Evolutionary conservation across 106 monocot genomes (phyloP).

Genomic region (Apostasia shenzhenica): DNA sequence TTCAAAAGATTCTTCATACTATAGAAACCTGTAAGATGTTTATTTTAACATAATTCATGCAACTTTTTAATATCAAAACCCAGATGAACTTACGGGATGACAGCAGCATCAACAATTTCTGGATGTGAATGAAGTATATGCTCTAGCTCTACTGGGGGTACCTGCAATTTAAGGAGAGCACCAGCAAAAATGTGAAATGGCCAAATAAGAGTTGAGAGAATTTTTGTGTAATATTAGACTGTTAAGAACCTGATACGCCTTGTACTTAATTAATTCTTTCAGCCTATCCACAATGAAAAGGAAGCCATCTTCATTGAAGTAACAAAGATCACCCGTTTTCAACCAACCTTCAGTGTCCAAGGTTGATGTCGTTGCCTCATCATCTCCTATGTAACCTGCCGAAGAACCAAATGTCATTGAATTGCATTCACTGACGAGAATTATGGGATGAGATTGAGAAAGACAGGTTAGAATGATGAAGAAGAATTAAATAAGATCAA

Average conservation of each 20-base stretch:
- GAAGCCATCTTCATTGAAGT: slow-evolving; percentile 20
- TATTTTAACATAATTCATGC: no score
- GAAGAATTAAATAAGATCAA: no score
- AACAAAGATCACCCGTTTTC: slow-evolving; percentile 31
- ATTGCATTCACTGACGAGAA: no score
- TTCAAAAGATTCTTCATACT: no score
- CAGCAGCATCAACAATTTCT: slow-evolving; percentile 64
- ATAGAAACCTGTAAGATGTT: no score
- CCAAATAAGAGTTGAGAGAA: neutral
- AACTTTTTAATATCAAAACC: no score
- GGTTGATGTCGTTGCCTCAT: slow-evolving; percentile 21
- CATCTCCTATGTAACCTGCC: slow-evolving; percentile 35
- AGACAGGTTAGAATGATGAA: no score
- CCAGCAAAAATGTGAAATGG: neutral
- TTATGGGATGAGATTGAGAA: no score
- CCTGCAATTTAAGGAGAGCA: slow-evolving; percentile 18
- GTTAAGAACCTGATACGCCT: slow-evolving; percentile 67
- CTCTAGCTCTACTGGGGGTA: slow-evolving; percentile 80
- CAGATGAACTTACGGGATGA: slow-evolving; percentile 59
- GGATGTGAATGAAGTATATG: slow-evolving; percentile 55
- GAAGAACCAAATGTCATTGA: neutral
- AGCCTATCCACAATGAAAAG: slow-evolving; percentile 35
- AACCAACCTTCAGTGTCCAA: slow-evolving; percentile 35
- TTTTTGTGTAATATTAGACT: neutral
- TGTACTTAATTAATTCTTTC: slow-evolving; percentile 38